Evolutionary conservation across 202 grass and related monocot species (phyloP).

Genomic region (Bolboschoenoplectus hybrid): DNA sequence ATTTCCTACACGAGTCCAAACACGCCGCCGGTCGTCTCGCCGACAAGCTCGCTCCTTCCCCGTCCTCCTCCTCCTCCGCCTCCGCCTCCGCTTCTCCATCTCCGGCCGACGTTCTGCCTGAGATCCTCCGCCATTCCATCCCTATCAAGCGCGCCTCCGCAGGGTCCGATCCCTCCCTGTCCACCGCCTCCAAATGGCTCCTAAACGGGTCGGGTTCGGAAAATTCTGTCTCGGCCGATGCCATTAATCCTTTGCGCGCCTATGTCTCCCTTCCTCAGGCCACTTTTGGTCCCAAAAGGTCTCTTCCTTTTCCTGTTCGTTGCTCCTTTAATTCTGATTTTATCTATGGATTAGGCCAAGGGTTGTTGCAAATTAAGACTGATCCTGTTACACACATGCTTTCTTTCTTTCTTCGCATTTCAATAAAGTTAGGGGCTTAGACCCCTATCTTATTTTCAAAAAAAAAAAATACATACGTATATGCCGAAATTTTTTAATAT

Average conservation of each 20-base stretch:
- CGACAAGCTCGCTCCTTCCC: constrained; percentile 53
- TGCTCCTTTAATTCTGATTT: not conserved
- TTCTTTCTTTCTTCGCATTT: too few species aligned
- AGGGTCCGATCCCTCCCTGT: constrained; percentile 46
- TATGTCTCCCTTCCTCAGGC: constrained; percentile 78
- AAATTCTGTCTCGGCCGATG: constrained; percentile 44
- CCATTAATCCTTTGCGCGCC: constrained; percentile 71
- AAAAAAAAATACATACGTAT: too few species aligned
- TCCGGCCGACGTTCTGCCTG: constrained; percentile 67
- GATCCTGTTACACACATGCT: too few species aligned
- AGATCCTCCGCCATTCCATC: constrained; percentile 90
- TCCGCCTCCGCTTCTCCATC: constrained; percentile 29
- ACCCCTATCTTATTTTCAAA: too few species aligned
- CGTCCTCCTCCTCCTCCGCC: constrained; percentile 22
- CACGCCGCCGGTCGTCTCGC: constrained; percentile 71
- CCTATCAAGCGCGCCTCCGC: constrained; percentile 53
- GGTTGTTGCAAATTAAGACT: too few species aligned
- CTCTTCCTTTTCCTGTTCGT: not conserved
- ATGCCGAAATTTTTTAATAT: too few species aligned
- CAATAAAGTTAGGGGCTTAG: too few species aligned
- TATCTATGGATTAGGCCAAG: not conserved
- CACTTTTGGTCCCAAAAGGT: constrained; percentile 91
- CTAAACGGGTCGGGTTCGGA: constrained; percentile 40
- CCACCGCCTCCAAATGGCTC: constrained; percentile 63
- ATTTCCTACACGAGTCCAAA: constrained; percentile 86